Conservation (phyloP, 495 filamentous ascomycete species). For the Cladorrhinum samala region DNA sequence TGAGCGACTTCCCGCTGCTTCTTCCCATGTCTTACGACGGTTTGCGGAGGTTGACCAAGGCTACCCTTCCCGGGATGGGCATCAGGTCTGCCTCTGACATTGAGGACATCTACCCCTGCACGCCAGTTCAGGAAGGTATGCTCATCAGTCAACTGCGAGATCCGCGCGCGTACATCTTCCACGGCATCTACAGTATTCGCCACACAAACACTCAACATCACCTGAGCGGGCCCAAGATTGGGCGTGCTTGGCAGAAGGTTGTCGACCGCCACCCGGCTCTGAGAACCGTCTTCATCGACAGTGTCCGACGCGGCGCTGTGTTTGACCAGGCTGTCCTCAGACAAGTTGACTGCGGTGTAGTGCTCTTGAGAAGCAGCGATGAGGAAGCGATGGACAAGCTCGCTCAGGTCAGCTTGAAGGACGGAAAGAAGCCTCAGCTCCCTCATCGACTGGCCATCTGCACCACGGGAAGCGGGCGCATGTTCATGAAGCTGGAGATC, state of each 20-base stretch:
- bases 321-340: slow-evolving; percentile 22
- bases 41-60: slow-evolving; percentile 9
- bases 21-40: slow-evolving; percentile 11
- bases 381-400: slow-evolving; percentile 10
- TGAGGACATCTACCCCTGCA: slow-evolving; percentile 45
- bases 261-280: slow-evolving; percentile 49
- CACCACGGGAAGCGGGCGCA: slow-evolving; percentile 8
- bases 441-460: slow-evolving; percentile 23
- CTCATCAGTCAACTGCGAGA: slow-evolving; percentile 22
- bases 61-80: slow-evolving; percentile 9
- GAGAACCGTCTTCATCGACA: slow-evolving; percentile 51
- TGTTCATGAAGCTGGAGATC: slow-evolving; percentile 18
- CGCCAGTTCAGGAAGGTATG: slow-evolving; percentile 58
- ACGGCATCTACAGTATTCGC: slow-evolving; percentile 18
- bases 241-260: slow-evolving; percentile 47
- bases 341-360: slow-evolving; percentile 5
- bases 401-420: slow-evolving; percentile 1
- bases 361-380: slow-evolving; percentile 9
- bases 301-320: slow-evolving; percentile 41
- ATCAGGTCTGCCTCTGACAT: slow-evolving; percentile 21
- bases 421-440: slow-evolving; percentile 10
- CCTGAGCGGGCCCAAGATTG: slow-evolving; percentile 37
- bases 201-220: slow-evolving; percentile 3
- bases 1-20: slow-evolving; percentile 21
- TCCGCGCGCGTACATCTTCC: slow-evolving; percentile 17